Conservation (phyloP, 176 grass and related monocot genomes). For the Hyparrhenia diplandra region DNA sequence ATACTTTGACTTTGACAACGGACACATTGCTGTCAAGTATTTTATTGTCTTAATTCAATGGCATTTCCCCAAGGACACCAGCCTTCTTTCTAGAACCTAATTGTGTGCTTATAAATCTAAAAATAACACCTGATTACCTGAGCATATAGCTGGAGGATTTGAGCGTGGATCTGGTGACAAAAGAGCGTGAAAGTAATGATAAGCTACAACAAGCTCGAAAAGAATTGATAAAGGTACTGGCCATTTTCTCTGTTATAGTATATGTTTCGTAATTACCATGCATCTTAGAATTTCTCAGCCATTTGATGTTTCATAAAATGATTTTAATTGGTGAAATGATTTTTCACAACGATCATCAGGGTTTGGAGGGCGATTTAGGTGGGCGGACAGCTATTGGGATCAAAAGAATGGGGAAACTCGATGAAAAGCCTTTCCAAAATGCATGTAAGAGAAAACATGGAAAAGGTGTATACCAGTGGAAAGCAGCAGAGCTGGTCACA, state of each 20-base stretch:
- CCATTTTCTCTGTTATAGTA: neutral
- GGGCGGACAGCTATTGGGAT: constrained; percentile 63
- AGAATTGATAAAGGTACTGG: constrained; percentile 66
- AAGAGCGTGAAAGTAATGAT: constrained; percentile 80
- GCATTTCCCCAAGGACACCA: neutral
- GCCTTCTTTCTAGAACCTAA: constrained; percentile 13
- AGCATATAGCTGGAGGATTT: constrained; percentile 43
- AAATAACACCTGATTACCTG: neutral
- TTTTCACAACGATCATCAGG: constrained; percentile 36
- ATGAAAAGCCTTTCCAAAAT: constrained; percentile 66
- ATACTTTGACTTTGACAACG: neutral
- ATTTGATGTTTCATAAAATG: constrained; percentile 18
- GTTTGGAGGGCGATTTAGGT: constrained; percentile 61
- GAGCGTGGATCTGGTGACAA: constrained; percentile 61
- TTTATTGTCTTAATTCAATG: constrained; percentile 11
- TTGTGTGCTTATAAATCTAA: neutral
- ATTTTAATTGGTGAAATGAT: constrained; percentile 2
- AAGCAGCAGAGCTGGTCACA: constrained; percentile 45
- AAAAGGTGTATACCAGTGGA: constrained; percentile 37
- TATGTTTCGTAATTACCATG: neutral
- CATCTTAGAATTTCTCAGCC: neutral
- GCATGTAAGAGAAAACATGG: constrained; percentile 56
- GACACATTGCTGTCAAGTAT: neutral
- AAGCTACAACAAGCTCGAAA: constrained; percentile 78
- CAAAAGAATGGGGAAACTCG: constrained; percentile 88